Evolutionary conservation across 352 stramenopile genomes (phyloP), one percentile per base, ranked within the genome.

Genomic region (Phytophthora hybrid): DNA sequence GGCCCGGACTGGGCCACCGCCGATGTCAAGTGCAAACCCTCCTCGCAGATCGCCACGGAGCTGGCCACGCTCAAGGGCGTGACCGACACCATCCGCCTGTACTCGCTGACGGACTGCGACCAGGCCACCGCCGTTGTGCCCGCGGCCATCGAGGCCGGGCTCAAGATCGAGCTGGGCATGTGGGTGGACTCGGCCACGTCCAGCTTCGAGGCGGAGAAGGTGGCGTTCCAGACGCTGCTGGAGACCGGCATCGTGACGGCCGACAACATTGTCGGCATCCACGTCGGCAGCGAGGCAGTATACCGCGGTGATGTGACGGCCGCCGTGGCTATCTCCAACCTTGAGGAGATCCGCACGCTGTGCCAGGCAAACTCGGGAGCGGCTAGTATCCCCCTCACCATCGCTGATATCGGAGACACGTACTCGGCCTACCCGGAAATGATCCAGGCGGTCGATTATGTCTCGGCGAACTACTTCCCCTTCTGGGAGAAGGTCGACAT

Each of bases 281-380:
- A 93, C 69, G 82, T 94, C n/a, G 87, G 85, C 64, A 89, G 78
- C 39, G 87, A 94, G 55, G 82, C 84, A 29, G 72, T 94, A 21
- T 92, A 91, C 69, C 85, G 87, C 54, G 74, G 77, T 3, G 85
- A 94, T 49, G 67, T 91, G 37, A 83, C 79, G 21, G 65, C 73
- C 10, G 51, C 66, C 1, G 68, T 56, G 31, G 82, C 83, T 41
- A 88, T 93, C 51, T 54, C 56, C 5, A 76, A 94, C 74, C 65
- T 91, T 32, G 67, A 88, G 52, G 79, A 86, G 70, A 83, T 94
- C 74, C 87, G 88, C 60, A 66, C 77, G 54, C 60, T 89, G 53
- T 75, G 68, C 44, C 57, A 73, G 29, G 68, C 70, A 26, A 70
- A 78, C 62, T 74, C 77, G 31, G 76, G 59, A 21, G 71, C 73